These are phyloP conservation scores for Diplosphaera chodatii DNA, from an alignment of 139 green algal species.

Conservation along the genomic window DNA sequence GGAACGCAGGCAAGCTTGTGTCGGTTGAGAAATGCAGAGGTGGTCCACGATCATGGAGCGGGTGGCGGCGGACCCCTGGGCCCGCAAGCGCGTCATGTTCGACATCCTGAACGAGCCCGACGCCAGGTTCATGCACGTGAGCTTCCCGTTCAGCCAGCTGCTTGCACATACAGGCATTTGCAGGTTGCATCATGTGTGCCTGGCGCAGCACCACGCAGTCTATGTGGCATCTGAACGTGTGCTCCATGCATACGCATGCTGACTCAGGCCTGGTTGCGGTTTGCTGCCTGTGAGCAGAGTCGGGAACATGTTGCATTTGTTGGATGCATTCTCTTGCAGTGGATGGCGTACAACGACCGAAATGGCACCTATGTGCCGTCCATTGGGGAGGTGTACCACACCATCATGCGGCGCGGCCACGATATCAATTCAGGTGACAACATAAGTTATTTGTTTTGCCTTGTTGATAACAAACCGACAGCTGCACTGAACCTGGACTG, in stretches of 20 bases:
- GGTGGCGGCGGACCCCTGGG: not conserved
- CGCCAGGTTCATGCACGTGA: not conserved
- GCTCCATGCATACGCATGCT: no score
- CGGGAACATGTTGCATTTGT: no score
- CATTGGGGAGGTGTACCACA: slow-evolving; percentile 1
- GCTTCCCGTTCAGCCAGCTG: no score
- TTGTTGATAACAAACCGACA: no score
- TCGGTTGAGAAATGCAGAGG: not conserved
- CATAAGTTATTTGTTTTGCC: no score
- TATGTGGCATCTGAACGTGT: no score
- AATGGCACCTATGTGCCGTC: not conserved
- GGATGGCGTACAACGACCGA: not conserved
- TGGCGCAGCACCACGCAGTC: no score
- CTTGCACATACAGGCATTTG: no score
- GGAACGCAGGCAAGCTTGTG: not conserved
- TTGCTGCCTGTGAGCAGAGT: no score
- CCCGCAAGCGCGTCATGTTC: not conserved
- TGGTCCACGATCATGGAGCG: not conserved
- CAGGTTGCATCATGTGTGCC: no score
- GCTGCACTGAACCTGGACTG: no score
- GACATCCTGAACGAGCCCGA: not conserved
- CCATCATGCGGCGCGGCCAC: not conserved
- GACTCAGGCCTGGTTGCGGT: no score
- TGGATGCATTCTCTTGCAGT: not conserved
- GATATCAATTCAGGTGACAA: not conserved